A percentile compares a stretch with the other conserved stretches of the same genome.
phyloP scores from a whole-genome alignment of 805 yeast species.

The Candida pseudoglaebosa region DNA sequence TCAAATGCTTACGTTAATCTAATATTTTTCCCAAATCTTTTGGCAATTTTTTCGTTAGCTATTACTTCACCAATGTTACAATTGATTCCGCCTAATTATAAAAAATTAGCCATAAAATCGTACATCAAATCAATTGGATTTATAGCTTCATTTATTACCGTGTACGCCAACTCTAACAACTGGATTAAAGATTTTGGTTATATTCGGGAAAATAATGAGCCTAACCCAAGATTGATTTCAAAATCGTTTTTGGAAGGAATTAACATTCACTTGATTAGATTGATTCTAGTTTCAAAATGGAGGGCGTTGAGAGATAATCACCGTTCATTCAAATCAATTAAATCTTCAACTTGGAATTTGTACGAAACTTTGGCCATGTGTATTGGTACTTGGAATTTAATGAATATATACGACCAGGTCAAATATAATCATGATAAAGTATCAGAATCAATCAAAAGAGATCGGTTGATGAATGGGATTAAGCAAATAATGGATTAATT shows the following conservation, averaged over 20 bases:
- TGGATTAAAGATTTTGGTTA: conserved; percentile 19
- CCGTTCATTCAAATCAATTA: conserved; percentile 26
- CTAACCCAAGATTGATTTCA: conserved; percentile 19
- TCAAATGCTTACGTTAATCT: conserved; percentile 32
- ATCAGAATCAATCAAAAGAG: conserved; percentile 12
- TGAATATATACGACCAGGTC: conserved; percentile 34
- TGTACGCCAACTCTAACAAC: conserved; percentile 20
- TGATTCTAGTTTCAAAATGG: conserved; percentile 40
- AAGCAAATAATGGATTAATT: conserved; percentile 22
- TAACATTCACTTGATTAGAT: conserved; percentile 29
- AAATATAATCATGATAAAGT: conserved; percentile 16
- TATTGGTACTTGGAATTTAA: conserved; percentile 31
- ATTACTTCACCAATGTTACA: conserved; percentile 30
- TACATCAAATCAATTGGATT: conserved; percentile 35
- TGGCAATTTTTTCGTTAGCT: conserved; percentile 30
- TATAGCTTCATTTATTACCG: conserved; percentile 25
- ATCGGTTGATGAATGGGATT: conserved; percentile 15
- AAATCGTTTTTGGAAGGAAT: conserved; percentile 24
- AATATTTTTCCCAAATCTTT: conserved; percentile 33
- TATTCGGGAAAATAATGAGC: conserved; percentile 6
- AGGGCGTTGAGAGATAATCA: conserved; percentile 37
- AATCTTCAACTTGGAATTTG: conserved; percentile 26
- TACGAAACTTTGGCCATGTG: conserved; percentile 32
- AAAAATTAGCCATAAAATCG: conserved; percentile 17
- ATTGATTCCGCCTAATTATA: conserved; percentile 7